Evolutionary conservation across 306 rosid genomes (phyloP).

Genomic region (Geum urbanum): DNA sequence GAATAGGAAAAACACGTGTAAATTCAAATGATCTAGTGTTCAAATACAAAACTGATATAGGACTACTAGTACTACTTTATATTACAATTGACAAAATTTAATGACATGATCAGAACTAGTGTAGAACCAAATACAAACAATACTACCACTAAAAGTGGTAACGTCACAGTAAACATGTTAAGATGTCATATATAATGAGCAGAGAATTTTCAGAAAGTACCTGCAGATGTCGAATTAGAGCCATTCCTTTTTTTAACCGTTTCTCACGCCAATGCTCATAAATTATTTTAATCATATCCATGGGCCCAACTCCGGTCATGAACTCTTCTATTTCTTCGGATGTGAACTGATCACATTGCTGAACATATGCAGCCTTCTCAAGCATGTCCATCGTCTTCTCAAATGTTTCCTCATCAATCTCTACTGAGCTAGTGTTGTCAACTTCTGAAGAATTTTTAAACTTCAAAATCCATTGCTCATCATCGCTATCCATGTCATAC

Average conservation of each 20-base stretch:
- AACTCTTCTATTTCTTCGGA: slow-evolving; percentile 72
- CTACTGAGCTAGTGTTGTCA: slow-evolving; percentile 31
- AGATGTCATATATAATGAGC: background rate
- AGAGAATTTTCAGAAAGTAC: slow-evolving; percentile 34
- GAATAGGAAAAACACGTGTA: background rate
- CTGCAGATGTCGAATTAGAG: slow-evolving; percentile 90
- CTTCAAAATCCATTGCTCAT: slow-evolving; percentile 65
- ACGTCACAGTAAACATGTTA: background rate
- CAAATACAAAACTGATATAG: background rate
- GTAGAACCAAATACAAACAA: background rate
- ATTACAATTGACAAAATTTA: background rate
- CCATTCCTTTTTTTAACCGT: slow-evolving; percentile 77
- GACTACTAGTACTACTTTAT: background rate
- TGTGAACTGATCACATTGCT: slow-evolving; percentile 55
- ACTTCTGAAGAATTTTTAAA: slow-evolving; percentile 39
- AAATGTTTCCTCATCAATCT: slow-evolving; percentile 50
- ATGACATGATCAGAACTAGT: background rate
- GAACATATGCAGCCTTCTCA: slow-evolving; percentile 85
- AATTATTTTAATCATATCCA: slow-evolving; percentile 42
- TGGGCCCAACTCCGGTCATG: slow-evolving; percentile 42
- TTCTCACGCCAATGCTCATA: slow-evolving; percentile 71
- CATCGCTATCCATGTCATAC: slow-evolving; percentile 98
- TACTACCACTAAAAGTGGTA: background rate
- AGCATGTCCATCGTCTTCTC: slow-evolving; percentile 78
- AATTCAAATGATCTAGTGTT: background rate